A percentile compares a stretch with the other conserved stretches of the same genome.
These are phyloP conservation scores for Coemansia sp. DNA, from an alignment of 192 early-diverging fungal genomes.

Conservation along the genomic window DNA sequence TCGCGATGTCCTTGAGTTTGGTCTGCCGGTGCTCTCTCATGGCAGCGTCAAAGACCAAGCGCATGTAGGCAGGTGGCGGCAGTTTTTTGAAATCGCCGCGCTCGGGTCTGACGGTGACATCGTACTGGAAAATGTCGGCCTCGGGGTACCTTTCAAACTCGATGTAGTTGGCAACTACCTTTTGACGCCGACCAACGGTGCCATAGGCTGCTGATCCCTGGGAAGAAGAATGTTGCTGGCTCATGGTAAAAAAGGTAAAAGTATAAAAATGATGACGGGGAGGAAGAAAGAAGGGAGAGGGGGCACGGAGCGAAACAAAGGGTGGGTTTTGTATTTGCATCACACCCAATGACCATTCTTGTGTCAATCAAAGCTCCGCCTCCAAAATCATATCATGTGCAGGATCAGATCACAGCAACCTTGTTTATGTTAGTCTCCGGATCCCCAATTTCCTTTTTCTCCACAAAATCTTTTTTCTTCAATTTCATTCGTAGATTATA, in stretches of 20 bases:
- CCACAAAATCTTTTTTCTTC: neutral
- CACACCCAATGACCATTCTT: too few species aligned
- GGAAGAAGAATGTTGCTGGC: neutral
- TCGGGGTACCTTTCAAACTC: constrained; percentile 64
- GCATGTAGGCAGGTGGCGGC: constrained; percentile 56
- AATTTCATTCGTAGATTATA: neutral
- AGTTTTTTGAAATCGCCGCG: constrained; percentile 22
- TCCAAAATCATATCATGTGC: too few species aligned
- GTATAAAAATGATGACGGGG: too few species aligned
- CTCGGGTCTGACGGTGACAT: constrained; percentile 70
- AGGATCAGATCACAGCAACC: too few species aligned
- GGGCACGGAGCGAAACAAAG: too few species aligned
- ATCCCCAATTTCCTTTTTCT: neutral
- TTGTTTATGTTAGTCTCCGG: too few species aligned
- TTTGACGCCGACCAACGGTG: constrained; percentile 36
- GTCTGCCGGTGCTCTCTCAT: constrained; percentile 45
- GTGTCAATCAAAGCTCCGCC: too few species aligned
- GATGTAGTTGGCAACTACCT: constrained; percentile 73
- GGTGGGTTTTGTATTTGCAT: too few species aligned
- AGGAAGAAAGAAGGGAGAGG: too few species aligned
- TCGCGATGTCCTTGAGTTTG: constrained; percentile 57
- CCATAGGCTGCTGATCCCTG: constrained; percentile 28
- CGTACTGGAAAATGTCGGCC: constrained; percentile 81
- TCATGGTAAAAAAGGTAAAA: neutral
- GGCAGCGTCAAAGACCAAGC: constrained; percentile 64